These are phyloP conservation scores for Colletotrichum liriopes DNA, from an alignment of 2,329 filamentous ascomycete genomes.

Conservation along the genomic window DNA sequence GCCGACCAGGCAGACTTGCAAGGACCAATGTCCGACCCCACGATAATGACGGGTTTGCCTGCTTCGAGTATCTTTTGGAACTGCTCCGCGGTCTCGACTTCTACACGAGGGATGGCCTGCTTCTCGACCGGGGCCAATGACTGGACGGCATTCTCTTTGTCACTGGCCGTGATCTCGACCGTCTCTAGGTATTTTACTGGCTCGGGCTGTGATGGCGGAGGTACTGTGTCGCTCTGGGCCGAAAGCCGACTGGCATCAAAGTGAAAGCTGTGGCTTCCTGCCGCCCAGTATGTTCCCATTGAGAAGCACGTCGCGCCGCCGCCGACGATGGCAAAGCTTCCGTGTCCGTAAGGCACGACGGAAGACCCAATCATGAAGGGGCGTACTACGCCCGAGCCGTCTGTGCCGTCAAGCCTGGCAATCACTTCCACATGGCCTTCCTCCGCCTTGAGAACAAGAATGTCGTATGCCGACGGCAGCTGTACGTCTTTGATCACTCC, in stretches of 20 bases:
- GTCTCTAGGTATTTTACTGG: conserved; percentile 22
- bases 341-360: conserved; percentile 61
- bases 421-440: conserved; percentile 47
- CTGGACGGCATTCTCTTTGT: conserved; percentile 41
- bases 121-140: not conserved
- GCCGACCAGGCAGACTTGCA: conserved; percentile 79
- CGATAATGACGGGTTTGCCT: conserved; percentile 76
- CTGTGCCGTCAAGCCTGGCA: conserved; percentile 60
- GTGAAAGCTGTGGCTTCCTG: conserved; percentile 65
- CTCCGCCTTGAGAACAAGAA: conserved; percentile 54
- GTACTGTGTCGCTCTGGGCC: not conserved
- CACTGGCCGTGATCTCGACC: conserved; percentile 31
- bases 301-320: conserved; percentile 93
- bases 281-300: conserved; percentile 90
- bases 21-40: conserved; percentile 64
- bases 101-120: conserved; percentile 64
- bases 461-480: conserved; percentile 65
- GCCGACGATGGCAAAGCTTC: conserved; percentile 76
- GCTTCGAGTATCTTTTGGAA: conserved; percentile 73
- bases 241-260: conserved; percentile 24
- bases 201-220: not conserved
- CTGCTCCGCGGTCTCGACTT: conserved; percentile 65
- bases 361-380: conserved; percentile 83
- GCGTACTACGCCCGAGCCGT: conserved; percentile 49
- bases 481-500: conserved; percentile 61